Base-by-base conservation (phyloP, 208 protist genomes). In the Trypanosoma theileri region DNA sequence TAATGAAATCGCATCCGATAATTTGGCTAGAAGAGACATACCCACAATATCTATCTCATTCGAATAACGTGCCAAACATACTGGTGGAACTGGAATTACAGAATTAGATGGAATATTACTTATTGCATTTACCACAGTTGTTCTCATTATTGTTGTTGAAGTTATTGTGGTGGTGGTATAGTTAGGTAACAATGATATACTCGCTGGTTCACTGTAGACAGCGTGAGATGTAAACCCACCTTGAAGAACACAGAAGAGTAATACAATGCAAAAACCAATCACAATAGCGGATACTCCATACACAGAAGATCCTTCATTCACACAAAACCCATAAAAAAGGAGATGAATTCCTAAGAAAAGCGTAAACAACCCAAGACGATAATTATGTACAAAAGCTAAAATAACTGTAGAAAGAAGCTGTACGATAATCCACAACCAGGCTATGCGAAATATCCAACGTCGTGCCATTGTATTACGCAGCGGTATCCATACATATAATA, bases 21-120 rank as follows among this genome's bases (percentile, higher is more conserved):
- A 42, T 57, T 88, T 91, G 1, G 85, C 77, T 46, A 93, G 83
- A 41, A 88, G 75, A 1, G 82, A 79, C 67, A 91, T 81, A 58
- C 71, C 80, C 0, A 86, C 59, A 50, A 91, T 73, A 51, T 86
- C 77, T 10, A 93, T 21, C 0, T 3, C 16, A 10, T 59, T 35
- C 1, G 75, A 62, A 55, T 83, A 87, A 31, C 69, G 69, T 17
- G 58, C 22, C 31, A 65, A 67, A 75, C 85, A 91, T 17, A 89
- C 26, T 17, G 81, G 78, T 14, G 79, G 59, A 55, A 74, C 45
- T 12, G 50, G 16, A 24, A 1, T 24, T 17, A 8, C 22, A 19
- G 35, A 16, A 51, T 3, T 51, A 40, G 21, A 14, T 45, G 12
- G 6, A 45, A 14, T 45, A 14, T 45, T 45, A 14, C 12, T 45